Evolutionary conservation across 768 basidiomycete genomes (phyloP), one percentile per base, ranked within the genome.

Genomic region (Fibroporia radiculosa): DNA sequence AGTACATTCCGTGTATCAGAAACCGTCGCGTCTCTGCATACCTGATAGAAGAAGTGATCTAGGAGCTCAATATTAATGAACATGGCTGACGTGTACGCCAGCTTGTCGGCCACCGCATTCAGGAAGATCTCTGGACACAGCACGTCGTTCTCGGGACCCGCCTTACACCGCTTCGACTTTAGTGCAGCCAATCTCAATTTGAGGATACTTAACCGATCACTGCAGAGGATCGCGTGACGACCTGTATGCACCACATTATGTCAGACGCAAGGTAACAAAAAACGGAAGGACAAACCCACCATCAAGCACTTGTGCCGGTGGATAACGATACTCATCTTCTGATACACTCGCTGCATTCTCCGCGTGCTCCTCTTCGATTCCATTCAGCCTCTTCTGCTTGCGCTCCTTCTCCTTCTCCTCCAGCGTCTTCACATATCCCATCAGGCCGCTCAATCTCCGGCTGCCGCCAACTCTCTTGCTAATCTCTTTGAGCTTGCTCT

Each of bases 41-140:
- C 91, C 73, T 95, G 91, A 58, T 98, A 96, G 72, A 98, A 98
- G 74, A 98, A 99, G 55, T 97, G 93, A 56, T 96, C 93, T 1
- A 98, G 76, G 8, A 99, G 72, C 62, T 99, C 96, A 48, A 99
- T 96, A 67, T 93, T 96, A 73, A 99, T 96, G 64, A 98, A 98
- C 85, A 97, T 91, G 2, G 93, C 81, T 2, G 92, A 90, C 0
- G 95, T 98, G 59, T 92, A 84, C 1, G 93, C 92, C 32, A 99
- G 73, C 64, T 99, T 98, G 62, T 97, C 90, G 2, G 96, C 92
- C 18, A 99, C 93, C 20, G 95, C 91, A 56, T 91, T 84, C 51
- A 99, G 74, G 78, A 98, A 98, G 0, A 89, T 87, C 62, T 99
- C 96, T 0, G 96, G 96, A 61, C 96, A 99, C 58, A 98, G 75